Base-by-base conservation (phyloP, 1,284 basidiomycete genomes). In the Ustilago vetiveriae region DNA sequence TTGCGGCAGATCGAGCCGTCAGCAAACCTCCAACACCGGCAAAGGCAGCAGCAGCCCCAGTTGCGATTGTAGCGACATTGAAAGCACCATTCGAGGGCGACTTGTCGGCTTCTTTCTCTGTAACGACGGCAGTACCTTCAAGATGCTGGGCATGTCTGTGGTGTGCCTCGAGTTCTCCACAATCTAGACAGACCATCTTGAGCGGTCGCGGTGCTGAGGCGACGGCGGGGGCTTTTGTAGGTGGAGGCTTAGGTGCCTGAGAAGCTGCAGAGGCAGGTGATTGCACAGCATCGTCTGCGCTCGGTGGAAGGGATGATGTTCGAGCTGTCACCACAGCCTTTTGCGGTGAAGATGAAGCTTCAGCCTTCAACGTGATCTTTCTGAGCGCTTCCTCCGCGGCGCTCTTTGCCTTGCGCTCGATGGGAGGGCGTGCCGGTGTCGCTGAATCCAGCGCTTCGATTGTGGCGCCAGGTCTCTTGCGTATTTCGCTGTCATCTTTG, bases 101-200 rank as follows among this genome's bases (percentile, higher is more conserved):
- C 2, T 30, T n/a, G 19, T 19, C n/a, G 14, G 37, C 14, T 5
- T 14, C 41, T 23, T 22, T 37, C 16, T n/a, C 26, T 17, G 45
- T 51, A 2, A 46, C 42, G 5, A 43, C 33, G 2, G 30, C 26
- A 4, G 63, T 41, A 14, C 48, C 45, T 22, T 69, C 51, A 39
- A 69, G 40, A 22, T 70, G 67, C 7, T 63, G 36, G 10, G 54
- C 59, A 27, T 71, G 67, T 21, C 69, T 26, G n/a, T 36, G 52
- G 27, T 62, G 52, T 10, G 73, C 73, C 36, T 73, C 73, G 9
- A 23, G 16, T 42, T 75, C 73, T 9, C 50, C 63, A 26, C 70
- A 75, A 27, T 75, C 70, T 9, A 75, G 58, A 38, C 71, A 70
- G 35, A 73, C 70, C 46, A 65, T 62, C 27, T 70, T 69, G 26